Evolutionary conservation across 306 rosid species (phyloP).

Genomic region (Cucurbita argyrosperma): DNA sequence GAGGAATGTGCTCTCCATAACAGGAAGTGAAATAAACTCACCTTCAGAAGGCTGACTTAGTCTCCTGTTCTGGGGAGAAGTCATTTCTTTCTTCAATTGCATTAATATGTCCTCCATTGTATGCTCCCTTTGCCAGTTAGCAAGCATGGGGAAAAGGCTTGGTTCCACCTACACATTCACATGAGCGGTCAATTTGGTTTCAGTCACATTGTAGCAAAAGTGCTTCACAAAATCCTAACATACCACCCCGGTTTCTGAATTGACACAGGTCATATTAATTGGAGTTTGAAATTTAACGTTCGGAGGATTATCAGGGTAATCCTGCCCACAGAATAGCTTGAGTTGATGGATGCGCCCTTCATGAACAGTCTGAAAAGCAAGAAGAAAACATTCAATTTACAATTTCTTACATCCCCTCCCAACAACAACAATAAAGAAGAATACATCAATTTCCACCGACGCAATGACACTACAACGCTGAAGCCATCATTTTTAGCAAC

Average conservation of each 20-base stretch:
- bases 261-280: constrained; percentile 86
- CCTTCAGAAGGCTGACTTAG: constrained; percentile 94
- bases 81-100: constrained; percentile 95
- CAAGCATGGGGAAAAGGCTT: constrained; percentile 74
- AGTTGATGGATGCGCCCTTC: constrained; percentile 90
- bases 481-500: not conserved
- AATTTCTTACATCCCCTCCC: not conserved
- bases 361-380: constrained; percentile 61
- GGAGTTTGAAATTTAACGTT: constrained; percentile 85
- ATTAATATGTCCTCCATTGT: constrained; percentile 83
- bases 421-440: not conserved
- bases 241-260: constrained; percentile 84
- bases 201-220: constrained; percentile 9
- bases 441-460: not conserved
- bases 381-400: not conserved
- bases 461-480: not conserved
- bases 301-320: constrained; percentile 88
- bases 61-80: constrained; percentile 83
- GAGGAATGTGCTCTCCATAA: not conserved
- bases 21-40: constrained; percentile 15
- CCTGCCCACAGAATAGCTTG: constrained; percentile 84
- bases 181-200: constrained; percentile 17
- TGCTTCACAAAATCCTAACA: constrained; percentile 13
- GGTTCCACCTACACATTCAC: constrained; percentile 71
- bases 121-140: constrained; percentile 82